Evolutionary conservation across 352 stramenopile genomes (phyloP), one percentile per base, ranked within the genome.

Genomic region (Pythium dissimile): DNA sequence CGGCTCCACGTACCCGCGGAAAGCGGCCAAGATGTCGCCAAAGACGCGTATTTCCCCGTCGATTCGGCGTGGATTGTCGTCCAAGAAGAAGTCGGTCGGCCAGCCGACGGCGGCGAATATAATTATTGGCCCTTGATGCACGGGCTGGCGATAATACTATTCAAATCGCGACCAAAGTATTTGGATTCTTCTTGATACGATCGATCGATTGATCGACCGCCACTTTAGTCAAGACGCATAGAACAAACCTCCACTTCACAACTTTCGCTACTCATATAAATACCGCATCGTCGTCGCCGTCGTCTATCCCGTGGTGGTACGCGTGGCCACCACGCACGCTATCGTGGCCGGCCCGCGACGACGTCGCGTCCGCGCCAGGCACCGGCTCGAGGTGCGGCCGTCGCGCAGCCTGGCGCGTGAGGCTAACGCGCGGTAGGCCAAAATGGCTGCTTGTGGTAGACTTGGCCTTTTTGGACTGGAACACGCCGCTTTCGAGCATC

Each of bases 401-500:
- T 10, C 43, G 43, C 6, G 43, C 23, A 12, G 6, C 12, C 4
- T n/a, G 43, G 26, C 24, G 9, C 11, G n/a, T 3, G 3, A 34
- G 37, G 37, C 38, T 56, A 13, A 44, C 26, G 35, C 49, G 49
- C 5, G 37, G 26, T 2, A 34, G 21, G 20, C 49, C 35, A 41
- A 52, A 52, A 16, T 52, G 45, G 28, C 34, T 41, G 34, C n/a
- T n/a, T n/a, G n/a, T n/a, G n/a, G n/a, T 12, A 41, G 34, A 15
- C 34, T 31, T 45, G n/a, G n/a, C 34, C 31, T 54, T 54, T 32
- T 41, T 44, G 32, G 32, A 3, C 32, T 12, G 24, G 23, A 35
- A 54, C 3, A 21, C n/a, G 11, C 21, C 44, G 47, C 47, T 54
- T n/a, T 47, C 49, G 24, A 56, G 49, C 49, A 46, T 34, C 9